Evolutionary conservation across 2,329 filamentous ascomycete species (phyloP), one percentile per base, ranked within the genome.

Genomic region (Fonsecaea multimorphosa): DNA sequence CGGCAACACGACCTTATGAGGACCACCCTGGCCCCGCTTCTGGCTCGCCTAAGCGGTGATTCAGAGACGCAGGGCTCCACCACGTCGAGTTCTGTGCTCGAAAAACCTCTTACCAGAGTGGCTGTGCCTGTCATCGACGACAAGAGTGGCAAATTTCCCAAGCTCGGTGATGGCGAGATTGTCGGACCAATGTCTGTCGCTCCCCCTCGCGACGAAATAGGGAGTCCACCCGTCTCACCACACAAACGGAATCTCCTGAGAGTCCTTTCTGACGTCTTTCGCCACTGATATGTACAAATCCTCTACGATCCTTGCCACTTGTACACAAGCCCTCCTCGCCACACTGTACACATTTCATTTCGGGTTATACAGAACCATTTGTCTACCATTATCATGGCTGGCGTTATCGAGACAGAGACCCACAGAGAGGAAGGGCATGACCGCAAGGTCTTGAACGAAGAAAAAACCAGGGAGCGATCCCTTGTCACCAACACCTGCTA

Each of bases 81-180:
- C 16, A 51, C 68, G 3, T 71, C 69, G 4, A 69, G 66, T 32
- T 55, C 62, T 3, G 61, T 70, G 6, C 71, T 73, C 27, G 72
- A 72, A 52, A 71, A 71, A 40, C 71, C 72, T 6, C 32, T 62
- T 38, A 67, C 29, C 85, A 93, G 71, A 82, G 89, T 68, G 88
- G 91, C 74, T 27, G 73, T 82, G 9, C 80, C 79, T 16, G 73
- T 76, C 38, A 74, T 81, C 27, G 76, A 81, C 63, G 78, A 81
- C 68, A 78, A 90, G 60, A 67, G 61, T 68, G 90, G 91, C 74
- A 97, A 97, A 77, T 97, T 97, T 73, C 93, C 93, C 27, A 88
- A 89, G 72, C 86, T 94, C 34, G 93, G 93, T 59, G 93, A 97
- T 73, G 90, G 93, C 72, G 93, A 96, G 77, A 96, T 97, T 75